Evolutionary conservation across 2,329 filamentous ascomycete genomes (phyloP).

Genomic region (Corinectria fuckeliana): DNA sequence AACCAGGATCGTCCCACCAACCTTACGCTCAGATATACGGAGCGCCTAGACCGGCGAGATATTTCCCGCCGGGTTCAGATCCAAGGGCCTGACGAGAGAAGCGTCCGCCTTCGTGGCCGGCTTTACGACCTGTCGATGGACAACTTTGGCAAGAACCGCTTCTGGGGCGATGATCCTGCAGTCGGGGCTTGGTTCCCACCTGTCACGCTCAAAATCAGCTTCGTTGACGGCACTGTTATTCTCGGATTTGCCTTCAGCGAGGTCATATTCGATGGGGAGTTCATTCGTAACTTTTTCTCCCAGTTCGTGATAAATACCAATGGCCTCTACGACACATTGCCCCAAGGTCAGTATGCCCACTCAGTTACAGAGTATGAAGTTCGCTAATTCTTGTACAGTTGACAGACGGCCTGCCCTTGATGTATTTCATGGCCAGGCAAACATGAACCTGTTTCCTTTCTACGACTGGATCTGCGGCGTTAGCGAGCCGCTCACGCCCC

Average conservation of each 20-base stretch:
- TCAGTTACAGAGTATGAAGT: not conserved
- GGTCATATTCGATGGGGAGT: constrained; percentile 27
- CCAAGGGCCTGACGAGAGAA: not conserved
- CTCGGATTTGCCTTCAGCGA: constrained; percentile 29
- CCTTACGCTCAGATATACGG: constrained; percentile 19
- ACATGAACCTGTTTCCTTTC: constrained; percentile 17
- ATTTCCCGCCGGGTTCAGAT: not conserved
- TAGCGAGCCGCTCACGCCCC: not conserved
- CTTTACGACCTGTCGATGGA: not conserved
- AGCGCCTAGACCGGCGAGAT: not conserved
- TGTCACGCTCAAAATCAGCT: constrained; percentile 16
- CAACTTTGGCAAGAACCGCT: constrained; percentile 6
- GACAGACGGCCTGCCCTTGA: constrained; percentile 11
- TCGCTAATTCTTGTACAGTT: constrained; percentile 14
- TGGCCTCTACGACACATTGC: not conserved
- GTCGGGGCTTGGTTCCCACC: constrained; percentile 1
- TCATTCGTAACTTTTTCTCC: constrained; percentile 28
- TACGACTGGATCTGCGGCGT: constrained; percentile 21
- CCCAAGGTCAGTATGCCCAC: constrained; percentile 15
- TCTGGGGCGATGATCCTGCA: constrained; percentile 1
- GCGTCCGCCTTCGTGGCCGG: not conserved
- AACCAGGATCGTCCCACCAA: not conserved
- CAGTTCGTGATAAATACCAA: constrained; percentile 18
- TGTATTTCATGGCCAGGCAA: not conserved
- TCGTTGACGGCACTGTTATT: constrained; percentile 11